Base-by-base conservation (phyloP, 108 stramenopile genomes). In the Bacterosira constricta region DNA sequence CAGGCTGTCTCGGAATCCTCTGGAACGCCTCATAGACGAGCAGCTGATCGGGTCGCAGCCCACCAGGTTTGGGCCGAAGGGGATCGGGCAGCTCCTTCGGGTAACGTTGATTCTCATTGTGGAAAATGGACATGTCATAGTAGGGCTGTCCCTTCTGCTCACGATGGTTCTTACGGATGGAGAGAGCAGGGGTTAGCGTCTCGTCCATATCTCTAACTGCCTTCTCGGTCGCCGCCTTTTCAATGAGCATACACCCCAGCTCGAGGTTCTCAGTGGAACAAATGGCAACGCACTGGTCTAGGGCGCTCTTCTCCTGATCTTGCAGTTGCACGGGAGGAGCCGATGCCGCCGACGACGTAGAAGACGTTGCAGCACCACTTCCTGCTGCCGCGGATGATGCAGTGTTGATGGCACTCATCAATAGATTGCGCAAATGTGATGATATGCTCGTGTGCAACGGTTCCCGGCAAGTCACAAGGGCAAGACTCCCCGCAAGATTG, bases 181-280 rank as follows among this genome's bases (percentile, higher is more conserved):
- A 83, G 21, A 96, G 71, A 26, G 88, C 77, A 32, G 76, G 61
- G 1, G 89, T 81, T 10, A 99, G 63, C 1, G 89, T 85, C 66
- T 97, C 96, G 63, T 98, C 98, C 25, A 98, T 86, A 63, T 99
- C 98, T 8, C 97, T 85, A 51, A 97, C 90, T 2, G 98, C 97
- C 84, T 98, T 98, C 71, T 98, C 98, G 3, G 95, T 98, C 11
- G 99, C 98, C 1, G 99, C 99, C 86, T 98, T 98, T 80, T 99
- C 99, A 60, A 99, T 98, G 32, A 99, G 83, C 86, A 93, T 93
- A 71, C 97, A 97, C 13, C 99, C 98, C 18, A 99, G 78, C 66
- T 98, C 99, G 18, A 98, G 71, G 69, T 99, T 99, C 42, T 98
- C 99, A 6, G 93, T 89, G 9, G 96, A 86, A 68, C 96, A 97